A percentile compares a stretch with the other conserved stretches of the same genome.
phyloP scores from a whole-genome alignment of 495 filamentous ascomycete genomes.

The Oleoguttula mirabilis region DNA sequence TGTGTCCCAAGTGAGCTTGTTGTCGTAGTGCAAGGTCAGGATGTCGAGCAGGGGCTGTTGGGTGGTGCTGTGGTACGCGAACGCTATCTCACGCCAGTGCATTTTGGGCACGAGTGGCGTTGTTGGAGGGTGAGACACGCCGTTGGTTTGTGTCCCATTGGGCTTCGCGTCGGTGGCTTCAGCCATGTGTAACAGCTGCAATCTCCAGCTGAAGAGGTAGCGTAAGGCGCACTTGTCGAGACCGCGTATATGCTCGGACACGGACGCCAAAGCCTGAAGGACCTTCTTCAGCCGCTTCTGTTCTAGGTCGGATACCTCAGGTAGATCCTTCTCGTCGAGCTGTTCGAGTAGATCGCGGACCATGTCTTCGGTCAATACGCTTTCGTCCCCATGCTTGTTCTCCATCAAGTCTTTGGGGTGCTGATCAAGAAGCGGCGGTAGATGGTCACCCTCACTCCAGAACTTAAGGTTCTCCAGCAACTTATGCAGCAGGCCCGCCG shows the following conservation, averaged over 20 bases:
- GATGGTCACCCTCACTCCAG: constrained; percentile 64
- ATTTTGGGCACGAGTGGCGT: constrained; percentile 38
- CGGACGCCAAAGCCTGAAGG: constrained; percentile 10
- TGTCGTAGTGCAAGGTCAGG: constrained; percentile 67
- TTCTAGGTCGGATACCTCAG: constrained; percentile 4
- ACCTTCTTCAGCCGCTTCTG: constrained; percentile 8
- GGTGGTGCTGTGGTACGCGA: constrained; percentile 83
- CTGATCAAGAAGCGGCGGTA: constrained; percentile 72
- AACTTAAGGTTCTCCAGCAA: constrained; percentile 74
- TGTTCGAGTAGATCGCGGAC: constrained; percentile 9
- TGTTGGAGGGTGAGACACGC: neutral
- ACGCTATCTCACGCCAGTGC: constrained; percentile 87
- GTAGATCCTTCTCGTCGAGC: constrained; percentile 14
- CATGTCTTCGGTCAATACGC: neutral
- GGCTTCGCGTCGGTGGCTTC: neutral
- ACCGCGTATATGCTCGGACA: constrained; percentile 8
- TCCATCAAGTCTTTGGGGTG: constrained; percentile 51
- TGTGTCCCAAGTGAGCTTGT: constrained; percentile 67
- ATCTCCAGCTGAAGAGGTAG: constrained; percentile 15
- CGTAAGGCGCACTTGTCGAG: constrained; percentile 11
- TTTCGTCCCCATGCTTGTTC: constrained; percentile 28
- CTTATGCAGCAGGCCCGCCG: constrained; percentile 60
- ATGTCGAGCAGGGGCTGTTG: constrained; percentile 89
- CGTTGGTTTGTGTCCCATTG: neutral
- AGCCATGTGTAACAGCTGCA: constrained; percentile 5